Conservation (phyloP, 768 basidiomycete genomes). For the Chalciporus pseudorubinellus region DNA sequence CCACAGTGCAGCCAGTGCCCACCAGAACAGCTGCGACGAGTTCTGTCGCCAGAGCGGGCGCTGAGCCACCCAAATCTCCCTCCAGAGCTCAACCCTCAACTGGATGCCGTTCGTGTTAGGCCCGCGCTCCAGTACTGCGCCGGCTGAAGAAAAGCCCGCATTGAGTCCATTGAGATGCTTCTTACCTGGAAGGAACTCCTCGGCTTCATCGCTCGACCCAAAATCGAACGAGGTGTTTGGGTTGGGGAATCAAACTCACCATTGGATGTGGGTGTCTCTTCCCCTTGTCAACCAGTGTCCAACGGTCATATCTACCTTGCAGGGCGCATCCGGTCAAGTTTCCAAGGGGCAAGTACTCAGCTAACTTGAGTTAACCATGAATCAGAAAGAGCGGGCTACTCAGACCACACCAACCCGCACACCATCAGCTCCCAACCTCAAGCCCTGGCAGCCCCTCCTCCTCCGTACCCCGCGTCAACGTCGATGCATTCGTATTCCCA, state of each 20-base stretch:
- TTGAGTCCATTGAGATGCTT: conserved; percentile 67
- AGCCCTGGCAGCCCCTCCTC: conserved; percentile 27
- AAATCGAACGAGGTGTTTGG: conserved; percentile 86
- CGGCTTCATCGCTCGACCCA: conserved; percentile 71
- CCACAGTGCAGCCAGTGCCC: conserved; percentile 1
- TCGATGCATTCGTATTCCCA: conserved; percentile 31
- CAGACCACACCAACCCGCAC: conserved; percentile 59
- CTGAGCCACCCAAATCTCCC: conserved; percentile 42
- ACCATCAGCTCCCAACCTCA: conserved; percentile 31
- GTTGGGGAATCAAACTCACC: conserved; percentile 47
- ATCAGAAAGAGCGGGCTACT: conserved; percentile 73
- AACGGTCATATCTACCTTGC: conserved; percentile 19
- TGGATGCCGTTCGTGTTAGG: conserved; percentile 46
- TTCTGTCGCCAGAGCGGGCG: no score
- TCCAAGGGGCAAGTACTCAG: conserved; percentile 78
- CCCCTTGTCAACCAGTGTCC: not conserved
- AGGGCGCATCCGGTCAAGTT: conserved; percentile 45
- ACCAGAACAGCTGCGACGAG: conserved; percentile 11
- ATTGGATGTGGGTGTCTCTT: conserved; percentile 37
- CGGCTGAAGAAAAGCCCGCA: conserved; percentile 23
- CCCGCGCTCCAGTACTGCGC: conserved; percentile 21
- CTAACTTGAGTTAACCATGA: conserved; percentile 78
- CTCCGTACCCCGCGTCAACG: conserved; percentile 22
- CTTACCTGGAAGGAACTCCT: conserved; percentile 94
- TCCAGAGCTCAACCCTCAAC: conserved; percentile 36